Evolutionary conservation across 2,329 filamentous ascomycete genomes (phyloP), one percentile per base, ranked within the genome.

Genomic region (Ampelomyces quisqualis): DNA sequence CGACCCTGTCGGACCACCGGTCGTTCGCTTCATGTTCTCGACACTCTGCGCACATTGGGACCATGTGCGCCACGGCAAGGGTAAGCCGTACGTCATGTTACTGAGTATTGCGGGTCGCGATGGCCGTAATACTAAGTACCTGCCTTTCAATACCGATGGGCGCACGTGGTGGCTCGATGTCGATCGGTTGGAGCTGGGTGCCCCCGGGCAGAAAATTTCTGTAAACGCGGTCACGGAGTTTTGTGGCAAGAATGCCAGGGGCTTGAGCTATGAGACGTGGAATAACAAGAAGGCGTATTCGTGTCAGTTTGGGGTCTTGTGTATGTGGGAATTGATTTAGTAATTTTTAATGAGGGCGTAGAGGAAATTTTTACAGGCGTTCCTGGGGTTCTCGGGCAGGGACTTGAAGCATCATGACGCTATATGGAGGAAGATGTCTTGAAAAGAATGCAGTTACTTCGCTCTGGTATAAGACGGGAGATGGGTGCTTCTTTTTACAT

Each of bases 151-250:
- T 8, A 85, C 80, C n/a, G 86, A 91, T 45, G 87, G 86, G 10
- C 85, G 79, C 59, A 82, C 84, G 70, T 94, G 86, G 80, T 95
- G 88, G 82, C 69, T 82, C 2, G 91, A 96, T 67, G 78, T 96
- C 6, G 43, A 57, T 23, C 52, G 68, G 4, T 32, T 46, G 7
- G 81, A 77, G 32, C 67, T 91, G 4, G 57, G 72, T 45, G 48
- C 60, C 58, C 55, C 60, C 0, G 68, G 66, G 1, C 81, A 90
- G 68, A 80, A 77, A 38, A 71, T 91, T 5, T 77, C 76, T 51
- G 68, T 93, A 20, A 79, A 79, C 42, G 79, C 80, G 14, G 72
- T 95, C 24, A 80, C 70, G 9, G 72, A 59, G 17, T 76, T 80
- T 35, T 67, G 71, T 50, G 71, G 71, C 1, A 62, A 70, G 30